phyloP scores from a whole-genome alignment of 2,329 filamentous ascomycete species.

The Gremmenia infestans region DNA sequence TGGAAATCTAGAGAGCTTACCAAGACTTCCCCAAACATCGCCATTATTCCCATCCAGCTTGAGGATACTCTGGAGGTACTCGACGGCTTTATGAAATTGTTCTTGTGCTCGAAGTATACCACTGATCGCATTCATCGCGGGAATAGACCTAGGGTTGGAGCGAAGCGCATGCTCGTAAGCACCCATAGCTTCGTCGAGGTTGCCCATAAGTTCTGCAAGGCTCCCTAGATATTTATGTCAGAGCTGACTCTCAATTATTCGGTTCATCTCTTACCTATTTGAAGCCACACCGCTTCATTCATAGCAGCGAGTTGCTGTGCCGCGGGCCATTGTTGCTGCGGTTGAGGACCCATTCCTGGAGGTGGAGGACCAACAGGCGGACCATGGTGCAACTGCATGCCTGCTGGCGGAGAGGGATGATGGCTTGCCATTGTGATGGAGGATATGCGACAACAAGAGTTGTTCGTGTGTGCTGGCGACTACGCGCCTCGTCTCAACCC shows the following conservation, averaged over 20 bases:
- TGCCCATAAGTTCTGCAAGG: slow-evolving; percentile 81
- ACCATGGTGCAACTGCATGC: slow-evolving; percentile 48
- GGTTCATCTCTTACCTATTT: slow-evolving; percentile 65
- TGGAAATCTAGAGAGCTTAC: slow-evolving; percentile 43
- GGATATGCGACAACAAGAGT: background rate
- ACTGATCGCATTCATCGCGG: slow-evolving; percentile 91
- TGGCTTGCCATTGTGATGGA: slow-evolving; percentile 28
- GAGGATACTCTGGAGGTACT: slow-evolving; percentile 85
- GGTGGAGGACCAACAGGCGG: slow-evolving; percentile 27
- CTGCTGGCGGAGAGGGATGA: slow-evolving; percentile 40
- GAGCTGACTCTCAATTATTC: slow-evolving; percentile 18
- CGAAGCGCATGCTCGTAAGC: slow-evolving; percentile 87
- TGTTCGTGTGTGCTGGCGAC: background rate
- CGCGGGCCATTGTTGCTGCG: slow-evolving; percentile 33
- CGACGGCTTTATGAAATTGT: slow-evolving; percentile 88
- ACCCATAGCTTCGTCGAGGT: slow-evolving; percentile 80
- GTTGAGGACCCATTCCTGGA: slow-evolving; percentile 24
- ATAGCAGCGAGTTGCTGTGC: slow-evolving; percentile 71
- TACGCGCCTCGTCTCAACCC: background rate
- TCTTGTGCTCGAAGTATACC: slow-evolving; percentile 87
- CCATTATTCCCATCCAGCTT: slow-evolving; percentile 87
- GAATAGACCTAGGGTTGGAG: slow-evolving; percentile 82
- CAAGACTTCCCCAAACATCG: slow-evolving; percentile 93
- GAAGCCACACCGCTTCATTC: slow-evolving; percentile 88
- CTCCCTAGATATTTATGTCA: slow-evolving; percentile 54